Percentiles rank a stretch among this genome's conserved stretches.
Conservation (phyloP, 768 basidiomycete species). For the Xerocomellus amylosporus region DNA sequence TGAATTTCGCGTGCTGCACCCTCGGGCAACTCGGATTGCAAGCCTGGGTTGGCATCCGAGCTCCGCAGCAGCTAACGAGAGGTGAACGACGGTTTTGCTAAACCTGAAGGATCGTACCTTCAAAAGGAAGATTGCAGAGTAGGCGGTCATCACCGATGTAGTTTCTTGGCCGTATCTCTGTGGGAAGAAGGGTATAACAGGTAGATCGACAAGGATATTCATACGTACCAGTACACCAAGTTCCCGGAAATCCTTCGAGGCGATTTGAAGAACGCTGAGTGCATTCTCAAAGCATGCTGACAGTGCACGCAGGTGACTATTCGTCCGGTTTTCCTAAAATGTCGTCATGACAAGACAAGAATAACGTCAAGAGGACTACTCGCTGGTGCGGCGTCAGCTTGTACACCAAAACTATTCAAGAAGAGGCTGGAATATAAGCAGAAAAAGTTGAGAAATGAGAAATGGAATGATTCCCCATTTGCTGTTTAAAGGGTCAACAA, state of each 20-base stretch:
- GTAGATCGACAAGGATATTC: conserved; percentile 32
- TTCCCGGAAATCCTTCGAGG: conserved; percentile 68
- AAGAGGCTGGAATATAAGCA: conserved; percentile 76
- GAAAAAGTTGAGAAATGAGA: conserved; percentile 72
- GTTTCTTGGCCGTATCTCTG: conserved; percentile 86
- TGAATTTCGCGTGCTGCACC: conserved; percentile 65
- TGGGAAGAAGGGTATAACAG: background rate
- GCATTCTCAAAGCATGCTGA: conserved; percentile 74
- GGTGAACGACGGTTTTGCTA: conserved; percentile 1
- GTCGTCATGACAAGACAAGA: background rate
- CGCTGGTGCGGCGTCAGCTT: conserved; percentile 57
- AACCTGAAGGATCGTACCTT: conserved; percentile 45
- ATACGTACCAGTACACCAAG: conserved; percentile 68
- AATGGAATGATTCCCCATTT: conserved; percentile 72
- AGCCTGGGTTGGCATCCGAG: conserved; percentile 52
- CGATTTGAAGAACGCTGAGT: conserved; percentile 64
- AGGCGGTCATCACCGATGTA: conserved; percentile 82
- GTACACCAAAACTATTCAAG: conserved; percentile 81
- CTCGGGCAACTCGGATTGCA: conserved; percentile 59
- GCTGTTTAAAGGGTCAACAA: conserved; percentile 39
- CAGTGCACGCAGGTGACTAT: conserved; percentile 65
- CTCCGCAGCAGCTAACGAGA: conserved; percentile 61
- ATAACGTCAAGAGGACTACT: conserved; percentile 24
- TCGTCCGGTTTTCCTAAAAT: conserved; percentile 52
- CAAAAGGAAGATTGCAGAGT: conserved; percentile 77